Evolutionary conservation across 2,329 filamentous ascomycete genomes (phyloP), one percentile per base, ranked within the genome.

Genomic region (Fusarium cyanostomum): DNA sequence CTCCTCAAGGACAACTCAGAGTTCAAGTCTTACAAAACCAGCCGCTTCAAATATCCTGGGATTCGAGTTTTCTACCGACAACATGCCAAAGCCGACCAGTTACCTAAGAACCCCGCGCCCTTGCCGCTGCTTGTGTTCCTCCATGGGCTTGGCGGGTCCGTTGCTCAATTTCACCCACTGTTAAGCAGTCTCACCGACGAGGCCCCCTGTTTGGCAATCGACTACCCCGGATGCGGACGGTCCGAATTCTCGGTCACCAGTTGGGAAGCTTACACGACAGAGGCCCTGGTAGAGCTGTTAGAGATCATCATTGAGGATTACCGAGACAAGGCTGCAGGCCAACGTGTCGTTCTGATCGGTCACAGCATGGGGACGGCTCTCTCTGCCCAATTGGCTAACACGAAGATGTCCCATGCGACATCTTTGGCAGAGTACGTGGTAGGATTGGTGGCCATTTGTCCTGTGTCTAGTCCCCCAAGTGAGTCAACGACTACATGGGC

Each of bases 301-400:
- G 88, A 89, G 54, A 83, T 81, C 2, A 86, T 92, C 28, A 93
- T 98, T 57, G 85, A 92, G 34, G 83, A 88, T 41, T 86, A 94
- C 71, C 86, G 90, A 35, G 87, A 91, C 64, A 84, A 83, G 38
- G 81, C 86, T 31, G 79, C 82, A 15, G 81, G 80, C 1, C 93
- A 97, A 74, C 85, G 87, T 4, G 84, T 97, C 12, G 84, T 97
- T 16, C 76, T 97, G 27, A 86, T 98, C 57, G 92, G 89, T 2
- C 95, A 99, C 72, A 97, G 92, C 73, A 90, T 97, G 86, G 95
- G 95, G 7, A 93, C 91, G 56, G 91, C 91, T 4, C 80, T 97
- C 16, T 87, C 89, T 7, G 89, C 91, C 24, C 79, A 89, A 13
- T 80, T 98, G 48, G 89, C 92, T 9, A 80, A 75, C 67, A 72